These are phyloP conservation scores for Wickerhamiella dianesei DNA, from an alignment of 805 yeast species.

Conservation along the genomic window DNA sequence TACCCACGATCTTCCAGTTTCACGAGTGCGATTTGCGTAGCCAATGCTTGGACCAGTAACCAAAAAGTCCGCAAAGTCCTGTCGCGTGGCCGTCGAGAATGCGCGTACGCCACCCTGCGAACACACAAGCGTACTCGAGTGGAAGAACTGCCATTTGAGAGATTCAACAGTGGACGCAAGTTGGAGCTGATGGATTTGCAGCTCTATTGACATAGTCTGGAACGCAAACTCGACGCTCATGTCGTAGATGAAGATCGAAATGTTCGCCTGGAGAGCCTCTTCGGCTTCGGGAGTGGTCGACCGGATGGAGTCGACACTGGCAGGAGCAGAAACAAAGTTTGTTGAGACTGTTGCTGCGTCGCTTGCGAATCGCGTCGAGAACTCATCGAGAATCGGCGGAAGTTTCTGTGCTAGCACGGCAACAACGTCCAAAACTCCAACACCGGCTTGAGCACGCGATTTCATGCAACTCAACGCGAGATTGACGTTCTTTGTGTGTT, in stretches of 20 bases:
- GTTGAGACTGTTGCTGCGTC: background rate
- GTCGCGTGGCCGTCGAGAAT: slow-evolving; percentile 1
- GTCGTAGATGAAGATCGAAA: slow-evolving; percentile 14
- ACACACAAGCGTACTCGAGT: slow-evolving; percentile 13
- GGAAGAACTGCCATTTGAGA: slow-evolving; percentile 5
- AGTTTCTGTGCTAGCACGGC: slow-evolving; percentile 2
- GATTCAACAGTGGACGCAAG: slow-evolving; percentile 13
- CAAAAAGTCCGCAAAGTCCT: slow-evolving; percentile 17
- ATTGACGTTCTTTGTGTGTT: slow-evolving; percentile 12
- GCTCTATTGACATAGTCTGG: slow-evolving; percentile 13
- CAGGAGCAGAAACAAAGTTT: background rate
- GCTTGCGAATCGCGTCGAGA: background rate
- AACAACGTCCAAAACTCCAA: slow-evolving; percentile 12
- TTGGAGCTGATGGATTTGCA: slow-evolving; percentile 18
- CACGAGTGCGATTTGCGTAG: slow-evolving; percentile 8
- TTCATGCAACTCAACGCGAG: slow-evolving; percentile 14
- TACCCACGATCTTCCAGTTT: slow-evolving; percentile 12
- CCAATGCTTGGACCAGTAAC: slow-evolving; percentile 14
- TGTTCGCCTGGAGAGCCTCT: slow-evolving; percentile 8
- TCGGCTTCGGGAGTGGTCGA: too few species aligned
- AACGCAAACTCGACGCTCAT: slow-evolving; percentile 11
- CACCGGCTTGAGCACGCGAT: slow-evolving; percentile 17
- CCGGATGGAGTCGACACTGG: too few species aligned
- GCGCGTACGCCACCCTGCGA: slow-evolving; percentile 16
- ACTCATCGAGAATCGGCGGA: background rate